Evolutionary conservation across 257 asterid species (phyloP).

Genomic region (Nicotiana obtusifolia): DNA sequence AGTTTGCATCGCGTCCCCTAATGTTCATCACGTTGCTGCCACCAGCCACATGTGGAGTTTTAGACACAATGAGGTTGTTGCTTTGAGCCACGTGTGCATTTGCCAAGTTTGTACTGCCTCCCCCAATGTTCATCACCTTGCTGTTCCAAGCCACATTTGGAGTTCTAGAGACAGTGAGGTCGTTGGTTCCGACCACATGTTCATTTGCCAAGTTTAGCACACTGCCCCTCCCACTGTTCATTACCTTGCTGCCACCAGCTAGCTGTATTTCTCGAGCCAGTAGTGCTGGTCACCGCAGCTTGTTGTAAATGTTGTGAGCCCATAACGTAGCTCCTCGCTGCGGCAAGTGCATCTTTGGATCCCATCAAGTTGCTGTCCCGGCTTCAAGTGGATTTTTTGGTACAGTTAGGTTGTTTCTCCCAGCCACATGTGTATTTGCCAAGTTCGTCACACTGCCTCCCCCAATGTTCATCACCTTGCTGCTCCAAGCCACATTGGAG

Average conservation of each 20-base stretch:
- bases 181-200: too few relatives aligned
- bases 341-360: background rate
- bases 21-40: too few relatives aligned
- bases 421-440: background rate
- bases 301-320: background rate
- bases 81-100: too few relatives aligned
- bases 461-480: constrained; percentile 1
- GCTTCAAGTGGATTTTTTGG: background rate
- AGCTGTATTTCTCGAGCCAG: background rate
- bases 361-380: constrained; percentile 9
- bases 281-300: background rate
- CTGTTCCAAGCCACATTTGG: too few relatives aligned
- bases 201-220: background rate
- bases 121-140: too few relatives aligned
- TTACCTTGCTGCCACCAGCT: background rate
- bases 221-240: too few relatives aligned
- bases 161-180: background rate
- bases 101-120: too few relatives aligned
- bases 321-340: background rate
- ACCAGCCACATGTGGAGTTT: background rate
- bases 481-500: too few relatives aligned
- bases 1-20: too few relatives aligned
- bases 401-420: too few relatives aligned
- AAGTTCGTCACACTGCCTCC: background rate
- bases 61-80: background rate